Evolutionary conservation across 176 grass and related monocot genomes (phyloP), one percentile per base, ranked within the genome.

Genomic region (Zizania latifolia): DNA sequence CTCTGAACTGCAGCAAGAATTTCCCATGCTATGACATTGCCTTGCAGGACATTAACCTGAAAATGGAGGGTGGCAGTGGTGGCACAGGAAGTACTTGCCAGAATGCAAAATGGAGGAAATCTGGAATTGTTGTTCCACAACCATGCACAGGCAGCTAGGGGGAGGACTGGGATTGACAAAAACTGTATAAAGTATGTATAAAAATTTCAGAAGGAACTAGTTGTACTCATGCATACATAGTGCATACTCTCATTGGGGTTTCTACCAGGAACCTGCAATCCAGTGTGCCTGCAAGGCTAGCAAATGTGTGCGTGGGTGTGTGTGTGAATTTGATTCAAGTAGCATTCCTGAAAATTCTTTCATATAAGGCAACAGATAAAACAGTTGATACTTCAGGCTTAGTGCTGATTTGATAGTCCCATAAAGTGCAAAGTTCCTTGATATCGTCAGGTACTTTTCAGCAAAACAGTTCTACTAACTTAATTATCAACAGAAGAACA

Each of bases 41-140:
- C 12, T 30, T 96, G 61, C 51, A 88, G 33, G 27, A 85, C 38
- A 90, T 96, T 19, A 22, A 90, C 36, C 75, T 96, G 2, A 74
- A 51, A 11, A 60, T 45, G 28, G 15, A 79, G 35, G 58, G 60
- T 12, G 50, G 29, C 8, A 62, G 36, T 0, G 76, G 40, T 4
- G 29, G 11, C 1, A 15, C 63, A 0, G 16, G 36, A 17, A 88
- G 85, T 40, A 43, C 29, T 0, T 97, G 87, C 36, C 44, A 84
- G 33, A 82, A 90, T 32, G 82, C 85, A 1, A 45, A 37, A 2
- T 88, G 82, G 90, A 72, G 10, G 10, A 74, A 84, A 62, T 43
- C 22, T 0, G 87, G 93, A 16, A 84, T 10, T 1, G 73, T 97
- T 55, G 3, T 36, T 34, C 90, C 87, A 2, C 31, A 62, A 23